Evolutionary conservation across 2,329 filamentous ascomycete species (phyloP).

Genomic region (Ophiostoma ulmi): DNA sequence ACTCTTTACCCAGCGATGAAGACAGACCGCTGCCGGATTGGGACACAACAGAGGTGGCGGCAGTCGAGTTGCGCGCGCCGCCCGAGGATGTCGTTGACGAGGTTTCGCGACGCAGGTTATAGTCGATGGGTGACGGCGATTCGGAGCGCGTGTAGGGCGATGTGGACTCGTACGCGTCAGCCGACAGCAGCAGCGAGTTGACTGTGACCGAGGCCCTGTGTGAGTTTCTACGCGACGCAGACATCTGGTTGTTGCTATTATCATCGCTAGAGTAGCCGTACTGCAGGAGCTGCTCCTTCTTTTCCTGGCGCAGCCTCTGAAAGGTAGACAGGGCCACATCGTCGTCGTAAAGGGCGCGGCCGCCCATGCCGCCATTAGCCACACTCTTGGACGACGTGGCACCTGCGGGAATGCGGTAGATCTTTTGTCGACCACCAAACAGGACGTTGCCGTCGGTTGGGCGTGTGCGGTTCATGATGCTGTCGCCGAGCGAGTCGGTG

Average conservation of each 20-base stretch:
- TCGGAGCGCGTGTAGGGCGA: slow-evolving; percentile 40
- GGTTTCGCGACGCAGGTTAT: slow-evolving; percentile 73
- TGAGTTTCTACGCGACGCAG: not conserved
- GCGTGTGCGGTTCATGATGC: slow-evolving; percentile 78
- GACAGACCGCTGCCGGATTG: slow-evolving; percentile 48
- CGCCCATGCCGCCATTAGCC: slow-evolving; percentile 52
- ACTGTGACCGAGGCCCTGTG: not conserved
- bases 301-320: slow-evolving; percentile 63
- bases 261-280: slow-evolving; percentile 30
- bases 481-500: slow-evolving; percentile 54
- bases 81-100: slow-evolving; percentile 77
- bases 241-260: not conserved
- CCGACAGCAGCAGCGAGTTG: slow-evolving; percentile 29
- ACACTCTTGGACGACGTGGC: slow-evolving; percentile 41
- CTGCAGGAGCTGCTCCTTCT: slow-evolving; percentile 43
- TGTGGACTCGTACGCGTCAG: slow-evolving; percentile 36
- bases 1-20: slow-evolving; percentile 46
- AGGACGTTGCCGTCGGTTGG: slow-evolving; percentile 85
- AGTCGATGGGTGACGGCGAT: slow-evolving; percentile 56
- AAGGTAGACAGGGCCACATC: slow-evolving; percentile 81
- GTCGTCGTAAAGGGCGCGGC: slow-evolving; percentile 73
- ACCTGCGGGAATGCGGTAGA: slow-evolving; percentile 73
- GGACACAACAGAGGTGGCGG: slow-evolving; percentile 82
- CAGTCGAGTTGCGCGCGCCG: slow-evolving; percentile 71
- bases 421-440: slow-evolving; percentile 92